phyloP scores from a whole-genome alignment of 2,329 filamentous ascomycete genomes.

The Pyrenophora tritici-repentis region DNA sequence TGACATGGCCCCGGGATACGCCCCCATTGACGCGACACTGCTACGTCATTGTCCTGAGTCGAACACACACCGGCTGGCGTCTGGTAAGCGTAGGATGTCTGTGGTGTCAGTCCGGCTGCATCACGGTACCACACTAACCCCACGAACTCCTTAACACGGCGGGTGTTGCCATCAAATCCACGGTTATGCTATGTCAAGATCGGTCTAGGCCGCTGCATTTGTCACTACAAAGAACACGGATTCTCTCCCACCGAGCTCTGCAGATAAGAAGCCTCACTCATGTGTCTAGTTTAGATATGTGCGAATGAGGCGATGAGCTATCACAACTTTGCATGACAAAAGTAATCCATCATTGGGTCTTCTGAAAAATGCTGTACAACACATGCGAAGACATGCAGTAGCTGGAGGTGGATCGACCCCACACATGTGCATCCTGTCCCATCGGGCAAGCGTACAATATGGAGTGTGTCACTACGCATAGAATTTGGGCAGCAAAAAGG shows the following conservation, averaged over 20 bases:
- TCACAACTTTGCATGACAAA: neutral
- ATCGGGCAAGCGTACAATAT: neutral
- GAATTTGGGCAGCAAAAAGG: neutral
- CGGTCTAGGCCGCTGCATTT: conserved; percentile 1
- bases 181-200: neutral
- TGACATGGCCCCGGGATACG: conserved; percentile 16
- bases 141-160: neutral
- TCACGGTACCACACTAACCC: neutral
- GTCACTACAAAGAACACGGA: neutral
- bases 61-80: neutral
- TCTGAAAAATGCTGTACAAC: neutral
- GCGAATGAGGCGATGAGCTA: neutral
- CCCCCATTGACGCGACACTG: neutral
- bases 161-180: neutral
- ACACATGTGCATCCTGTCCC: neutral
- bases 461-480: neutral
- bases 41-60: conserved; percentile 1
- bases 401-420: neutral
- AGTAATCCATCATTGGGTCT: neutral
- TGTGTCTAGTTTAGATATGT: neutral
- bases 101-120: neutral
- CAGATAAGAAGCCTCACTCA: neutral
- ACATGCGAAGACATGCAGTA: conserved; percentile 4
- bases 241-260: neutral
- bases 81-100: neutral